Base-by-base conservation (phyloP, 176 grass and related monocot genomes). In the Oryza brachyantha region DNA sequence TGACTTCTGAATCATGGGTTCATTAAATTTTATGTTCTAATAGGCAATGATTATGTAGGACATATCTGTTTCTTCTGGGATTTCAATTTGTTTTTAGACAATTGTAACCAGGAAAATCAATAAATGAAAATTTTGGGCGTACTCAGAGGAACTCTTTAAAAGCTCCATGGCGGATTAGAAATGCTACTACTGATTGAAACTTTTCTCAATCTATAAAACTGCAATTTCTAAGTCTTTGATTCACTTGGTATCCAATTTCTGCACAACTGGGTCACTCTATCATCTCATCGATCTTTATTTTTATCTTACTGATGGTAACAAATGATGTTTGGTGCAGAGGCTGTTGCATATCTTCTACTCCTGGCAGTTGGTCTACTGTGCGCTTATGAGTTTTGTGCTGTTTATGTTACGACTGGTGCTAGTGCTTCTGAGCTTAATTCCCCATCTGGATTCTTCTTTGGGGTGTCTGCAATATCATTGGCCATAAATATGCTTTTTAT, bases 401-500 rank as follows among this genome's bases (percentile, higher is more conserved):
- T 95, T 63, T 99, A 99, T 86, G 96, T 99, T 37, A 99, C 88
- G 80, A 84, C 90, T 69, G 86, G 96, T 78, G 86, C 86, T 83
- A 91, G 86, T 76, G 92, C 92, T 73, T 91, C 92, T n/a, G 83
- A 99, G 67, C 88, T 91, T 70, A 93, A 93, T 84, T 93, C 92
- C 76, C 84, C 96, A 68, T 95, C 96, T 68, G 96, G 92, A 41
- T 99, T 99, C 63, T 99, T 99, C 90, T 99, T 99, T 75, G 96
- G 92, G 52, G 79, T 99, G 24, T 99, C 96, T 72, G 92, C 88
- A 74, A 95, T 99, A 83, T 89, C 96, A 80, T 79, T 99, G 81
- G 92, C 96, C 40, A 99, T 99, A 62, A 99, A 99, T 80, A 99
- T 95, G 90, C 88, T 99, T 48, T 99, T 99, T 75, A 95, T 99